phyloP scores from a whole-genome alignment of 805 yeast genomes.

The Ogataea nakhonphanomensis region DNA sequence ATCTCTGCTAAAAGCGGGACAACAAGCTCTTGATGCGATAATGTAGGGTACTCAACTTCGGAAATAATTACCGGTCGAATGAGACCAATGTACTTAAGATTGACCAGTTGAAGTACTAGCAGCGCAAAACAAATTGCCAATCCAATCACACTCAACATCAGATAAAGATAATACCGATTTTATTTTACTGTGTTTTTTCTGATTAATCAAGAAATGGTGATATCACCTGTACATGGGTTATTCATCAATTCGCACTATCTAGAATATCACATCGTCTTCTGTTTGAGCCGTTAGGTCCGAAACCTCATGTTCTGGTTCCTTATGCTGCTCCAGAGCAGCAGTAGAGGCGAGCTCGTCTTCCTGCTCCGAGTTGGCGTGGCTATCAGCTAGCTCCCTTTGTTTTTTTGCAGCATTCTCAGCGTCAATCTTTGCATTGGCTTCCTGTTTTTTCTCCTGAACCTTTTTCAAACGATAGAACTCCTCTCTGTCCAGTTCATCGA shows the following conservation, averaged over 20 bases:
- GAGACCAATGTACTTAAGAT: not conserved
- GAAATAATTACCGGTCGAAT: constrained; percentile 4
- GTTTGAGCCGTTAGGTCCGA: constrained; percentile 31
- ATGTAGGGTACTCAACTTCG: constrained; percentile 5
- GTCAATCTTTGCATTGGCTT: constrained; percentile 65
- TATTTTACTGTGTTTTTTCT: too few relatives aligned
- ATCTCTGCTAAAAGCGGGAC: constrained; percentile 1
- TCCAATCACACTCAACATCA: not conserved
- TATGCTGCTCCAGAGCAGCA: not conserved
- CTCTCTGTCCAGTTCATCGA: constrained; percentile 97
- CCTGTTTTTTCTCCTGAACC: constrained; percentile 91
- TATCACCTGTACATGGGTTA: not conserved
- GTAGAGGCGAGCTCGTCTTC: not conserved
- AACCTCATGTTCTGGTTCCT: constrained; percentile 1
- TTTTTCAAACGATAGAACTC: constrained; percentile 95
- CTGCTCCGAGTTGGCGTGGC: not conserved
- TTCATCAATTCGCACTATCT: constrained; percentile 3
- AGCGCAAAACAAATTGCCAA: not conserved
- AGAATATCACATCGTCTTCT: constrained; percentile 40
- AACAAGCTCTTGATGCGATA: not conserved
- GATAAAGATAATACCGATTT: not conserved
- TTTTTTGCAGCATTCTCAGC: constrained; percentile 43
- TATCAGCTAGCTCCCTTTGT: constrained; percentile 6
- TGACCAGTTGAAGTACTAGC: not conserved
- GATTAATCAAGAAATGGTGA: too few relatives aligned